These are phyloP conservation scores for Blakeslea trispora DNA, from an alignment of 371 early-diverging fungal genomes.

Conservation along the genomic window DNA sequence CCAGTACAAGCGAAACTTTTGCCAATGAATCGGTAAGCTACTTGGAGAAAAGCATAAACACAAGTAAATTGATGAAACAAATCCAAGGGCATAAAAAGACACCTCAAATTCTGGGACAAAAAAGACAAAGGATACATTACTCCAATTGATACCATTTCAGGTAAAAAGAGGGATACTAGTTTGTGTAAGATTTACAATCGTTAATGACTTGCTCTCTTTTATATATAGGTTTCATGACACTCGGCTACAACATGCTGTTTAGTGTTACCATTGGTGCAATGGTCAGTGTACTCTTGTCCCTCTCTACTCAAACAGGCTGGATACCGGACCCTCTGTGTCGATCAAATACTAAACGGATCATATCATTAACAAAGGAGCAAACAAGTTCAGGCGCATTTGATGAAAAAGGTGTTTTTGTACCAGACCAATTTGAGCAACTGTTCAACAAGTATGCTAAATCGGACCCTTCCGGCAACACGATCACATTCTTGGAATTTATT, in stretches of 20 bases:
- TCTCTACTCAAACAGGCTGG: constrained; percentile 26
- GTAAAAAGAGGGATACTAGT: too few species aligned
- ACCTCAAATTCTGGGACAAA: constrained; percentile 27
- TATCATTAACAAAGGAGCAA: constrained; percentile 14
- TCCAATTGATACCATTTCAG: constrained; percentile 27
- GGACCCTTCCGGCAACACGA: constrained; percentile 31
- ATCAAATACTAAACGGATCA: constrained; percentile 8
- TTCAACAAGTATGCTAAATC: constrained; percentile 37
- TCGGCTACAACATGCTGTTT: constrained; percentile 24
- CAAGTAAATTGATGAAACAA: too few species aligned
- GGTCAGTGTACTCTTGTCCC: constrained; percentile 23
- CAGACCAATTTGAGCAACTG: constrained; percentile 32
- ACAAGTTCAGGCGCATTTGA: constrained; percentile 26
- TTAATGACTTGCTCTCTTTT: too few species aligned
- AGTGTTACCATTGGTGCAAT: constrained; percentile 23
- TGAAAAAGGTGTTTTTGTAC: constrained; percentile 31
- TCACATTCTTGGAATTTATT: constrained; percentile 33
- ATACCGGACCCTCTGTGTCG: constrained; percentile 27
- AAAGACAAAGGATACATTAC: constrained; percentile 31
- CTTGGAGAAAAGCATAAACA: too few species aligned
- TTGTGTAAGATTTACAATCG: too few species aligned
- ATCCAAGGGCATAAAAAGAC: constrained; percentile 29
- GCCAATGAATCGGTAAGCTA: too few species aligned
- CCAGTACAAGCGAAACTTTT: too few species aligned
- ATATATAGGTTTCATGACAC: constrained; percentile 31